These are phyloP conservation scores for Acacia confusa DNA, from an alignment of 306 rosid genomes.

Conservation along the genomic window DNA sequence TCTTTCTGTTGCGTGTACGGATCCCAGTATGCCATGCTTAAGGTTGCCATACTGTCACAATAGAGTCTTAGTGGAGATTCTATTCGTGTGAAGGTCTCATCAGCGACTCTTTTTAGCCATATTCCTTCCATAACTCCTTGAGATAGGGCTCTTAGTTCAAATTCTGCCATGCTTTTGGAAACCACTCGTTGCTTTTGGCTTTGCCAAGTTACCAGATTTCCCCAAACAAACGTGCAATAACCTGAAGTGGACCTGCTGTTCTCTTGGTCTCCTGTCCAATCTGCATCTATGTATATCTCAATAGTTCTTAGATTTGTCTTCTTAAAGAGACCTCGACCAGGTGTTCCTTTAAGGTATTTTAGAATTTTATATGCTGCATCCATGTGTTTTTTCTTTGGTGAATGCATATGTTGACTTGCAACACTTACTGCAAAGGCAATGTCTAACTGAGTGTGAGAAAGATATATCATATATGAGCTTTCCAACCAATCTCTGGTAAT, in stretches of 20 bases:
- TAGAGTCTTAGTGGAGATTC: neutral
- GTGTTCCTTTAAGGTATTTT: neutral
- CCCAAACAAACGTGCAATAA: neutral
- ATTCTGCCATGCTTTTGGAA: neutral
- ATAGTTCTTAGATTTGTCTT: too few relatives aligned
- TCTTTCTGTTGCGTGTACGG: too few relatives aligned
- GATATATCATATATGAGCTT: neutral
- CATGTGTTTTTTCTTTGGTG: neutral
- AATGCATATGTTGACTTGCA: neutral
- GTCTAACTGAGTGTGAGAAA: neutral
- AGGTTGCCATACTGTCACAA: neutral
- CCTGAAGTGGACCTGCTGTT: neutral
- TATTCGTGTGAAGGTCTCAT: neutral
- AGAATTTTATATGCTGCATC: neutral
- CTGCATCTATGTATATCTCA: neutral
- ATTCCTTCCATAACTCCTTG: neutral
- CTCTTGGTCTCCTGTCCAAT: neutral
- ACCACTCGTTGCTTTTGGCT: neutral
- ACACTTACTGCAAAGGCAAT: neutral
- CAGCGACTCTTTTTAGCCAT: neutral
- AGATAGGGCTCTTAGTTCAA: neutral
- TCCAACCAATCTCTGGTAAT: neutral
- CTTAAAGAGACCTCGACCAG: neutral
- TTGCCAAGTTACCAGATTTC: neutral
- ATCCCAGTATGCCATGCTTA: too few relatives aligned